Conservation (phyloP, 129 eudicot genomes). For the Gnaphalium uliginosum region DNA sequence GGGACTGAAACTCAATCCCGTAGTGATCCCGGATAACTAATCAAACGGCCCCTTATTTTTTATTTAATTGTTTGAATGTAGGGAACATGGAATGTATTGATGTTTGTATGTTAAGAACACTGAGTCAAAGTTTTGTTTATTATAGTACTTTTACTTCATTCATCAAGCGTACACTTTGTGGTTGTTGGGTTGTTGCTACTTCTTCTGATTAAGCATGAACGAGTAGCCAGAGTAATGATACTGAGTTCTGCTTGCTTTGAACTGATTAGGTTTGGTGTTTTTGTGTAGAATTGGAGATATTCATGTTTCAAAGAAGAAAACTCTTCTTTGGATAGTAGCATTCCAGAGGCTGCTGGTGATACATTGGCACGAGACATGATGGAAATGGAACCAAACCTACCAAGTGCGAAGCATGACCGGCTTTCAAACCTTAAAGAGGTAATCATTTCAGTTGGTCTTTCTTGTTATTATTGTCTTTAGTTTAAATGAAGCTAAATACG, state of each 20-base stretch:
- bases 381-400: constrained; percentile 35
- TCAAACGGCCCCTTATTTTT: too few species aligned
- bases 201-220: not conserved
- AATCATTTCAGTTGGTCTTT: not conserved
- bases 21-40: too few species aligned
- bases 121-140: not conserved
- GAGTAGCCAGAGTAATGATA: not conserved
- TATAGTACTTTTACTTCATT: not conserved
- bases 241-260: not conserved
- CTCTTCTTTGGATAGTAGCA: constrained; percentile 27
- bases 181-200: not conserved
- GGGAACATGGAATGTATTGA: too few species aligned
- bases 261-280: constrained; percentile 3
- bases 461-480: not conserved
- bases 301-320: constrained; percentile 50
- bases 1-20: too few species aligned
- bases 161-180: not conserved
- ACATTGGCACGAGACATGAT: constrained; percentile 29
- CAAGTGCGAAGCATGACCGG: constrained; percentile 37
- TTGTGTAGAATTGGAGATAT: constrained; percentile 48
- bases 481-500: not conserved
- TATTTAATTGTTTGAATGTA: too few species aligned
- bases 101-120: too few species aligned
- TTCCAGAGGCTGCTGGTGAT: constrained; percentile 30
- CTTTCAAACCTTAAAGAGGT: constrained; percentile 43